These are phyloP conservation scores for Agroathelia rolfsii DNA, from an alignment of 1,284 basidiomycete species.

Conservation along the genomic window DNA sequence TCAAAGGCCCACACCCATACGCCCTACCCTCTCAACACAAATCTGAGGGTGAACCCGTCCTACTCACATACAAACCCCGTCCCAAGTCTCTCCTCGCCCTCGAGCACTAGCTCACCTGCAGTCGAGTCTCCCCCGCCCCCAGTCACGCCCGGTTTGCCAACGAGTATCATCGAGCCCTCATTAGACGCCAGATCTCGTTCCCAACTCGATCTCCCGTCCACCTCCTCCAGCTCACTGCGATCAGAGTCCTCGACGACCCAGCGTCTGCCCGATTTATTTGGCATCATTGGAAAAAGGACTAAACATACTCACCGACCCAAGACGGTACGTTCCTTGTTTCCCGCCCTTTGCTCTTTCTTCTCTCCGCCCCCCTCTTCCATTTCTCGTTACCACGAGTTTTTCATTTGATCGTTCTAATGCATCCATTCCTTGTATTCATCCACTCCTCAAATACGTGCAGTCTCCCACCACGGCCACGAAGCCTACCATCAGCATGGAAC, in stretches of 20 bases:
- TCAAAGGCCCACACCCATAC: conserved; percentile 17
- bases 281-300: too few relatives aligned
- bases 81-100: conserved; percentile 53
- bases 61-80: conserved; percentile 27
- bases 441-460: conserved; percentile 17
- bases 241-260: conserved; percentile 18
- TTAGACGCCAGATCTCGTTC: conserved; percentile 27
- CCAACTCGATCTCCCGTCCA: conserved; percentile 23
- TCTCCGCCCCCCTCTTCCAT: conserved; percentile 17
- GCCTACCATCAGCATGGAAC: too few relatives aligned
- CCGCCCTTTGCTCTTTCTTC: too few relatives aligned
- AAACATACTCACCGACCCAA: too few relatives aligned
- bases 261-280: conserved; percentile 16
- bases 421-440: conserved; percentile 13
- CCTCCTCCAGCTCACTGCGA: conserved; percentile 21
- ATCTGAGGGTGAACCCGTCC: conserved; percentile 30
- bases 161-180: conserved; percentile 31
- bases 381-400: conserved; percentile 10
- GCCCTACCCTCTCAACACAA: conserved; percentile 27
- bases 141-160: conserved; percentile 45
- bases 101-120: conserved; percentile 53
- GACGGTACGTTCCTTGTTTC: too few relatives aligned
- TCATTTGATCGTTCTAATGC: conserved; percentile 17
- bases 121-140: conserved; percentile 53
- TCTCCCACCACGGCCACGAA: too few relatives aligned